A percentile compares a stretch with the other conserved stretches of the same genome.
Conservation (phyloP, 257 asterid genomes). For the Prunella vulgaris region DNA sequence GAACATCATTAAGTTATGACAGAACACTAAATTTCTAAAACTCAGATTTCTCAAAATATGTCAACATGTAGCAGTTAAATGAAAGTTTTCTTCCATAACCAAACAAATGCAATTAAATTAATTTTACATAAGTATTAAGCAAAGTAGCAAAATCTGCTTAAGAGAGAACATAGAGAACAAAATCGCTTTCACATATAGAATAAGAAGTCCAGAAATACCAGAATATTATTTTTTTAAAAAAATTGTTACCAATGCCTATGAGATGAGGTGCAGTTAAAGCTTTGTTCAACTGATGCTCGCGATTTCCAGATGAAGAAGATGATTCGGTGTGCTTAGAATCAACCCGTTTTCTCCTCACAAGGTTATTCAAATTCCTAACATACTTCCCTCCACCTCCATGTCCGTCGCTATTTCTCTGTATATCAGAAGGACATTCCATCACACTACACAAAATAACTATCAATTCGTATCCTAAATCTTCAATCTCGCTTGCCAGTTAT, state of each 20-base stretch:
- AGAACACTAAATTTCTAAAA: not conserved
- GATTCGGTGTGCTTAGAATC: conserved; percentile 47
- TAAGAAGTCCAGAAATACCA: not conserved
- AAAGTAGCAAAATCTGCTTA: not conserved
- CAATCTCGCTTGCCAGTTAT: not conserved
- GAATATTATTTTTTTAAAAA: not conserved
- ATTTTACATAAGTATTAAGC: not conserved
- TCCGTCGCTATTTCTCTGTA: conserved; percentile 26
- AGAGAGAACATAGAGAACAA: not conserved
- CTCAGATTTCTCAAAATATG: not conserved
- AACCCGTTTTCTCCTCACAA: conserved; percentile 81
- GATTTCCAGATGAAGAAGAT: conserved; percentile 35
- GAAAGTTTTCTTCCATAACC: not conserved
- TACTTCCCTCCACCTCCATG: conserved; percentile 12
- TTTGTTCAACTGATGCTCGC: conserved; percentile 53
- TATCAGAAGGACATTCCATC: conserved; percentile 36
- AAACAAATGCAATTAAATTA: not conserved
- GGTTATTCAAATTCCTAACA: conserved; percentile 45
- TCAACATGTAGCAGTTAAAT: not conserved
- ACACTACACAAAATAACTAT: conserved; percentile 13
- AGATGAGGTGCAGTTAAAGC: conserved; percentile 73
- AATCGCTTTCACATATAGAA: not conserved
- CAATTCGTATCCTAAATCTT: not conserved
- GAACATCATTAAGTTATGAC: conserved; percentile 11
- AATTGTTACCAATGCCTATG: conserved; percentile 55